These are phyloP conservation scores for Russula emetica DNA, from an alignment of 768 basidiomycete species.

Conservation along the genomic window DNA sequence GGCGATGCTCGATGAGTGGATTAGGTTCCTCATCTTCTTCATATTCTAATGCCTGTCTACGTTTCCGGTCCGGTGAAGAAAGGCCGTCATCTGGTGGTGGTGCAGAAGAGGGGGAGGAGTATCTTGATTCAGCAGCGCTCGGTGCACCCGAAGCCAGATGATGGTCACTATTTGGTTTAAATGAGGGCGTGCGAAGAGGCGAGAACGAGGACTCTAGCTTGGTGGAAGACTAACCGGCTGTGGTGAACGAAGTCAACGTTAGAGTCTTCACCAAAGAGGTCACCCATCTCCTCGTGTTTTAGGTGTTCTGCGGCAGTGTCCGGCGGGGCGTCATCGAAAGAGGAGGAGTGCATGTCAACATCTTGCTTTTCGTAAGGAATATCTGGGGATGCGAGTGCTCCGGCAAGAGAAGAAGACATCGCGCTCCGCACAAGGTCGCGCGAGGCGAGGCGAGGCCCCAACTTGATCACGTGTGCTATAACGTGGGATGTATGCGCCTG, in stretches of 20 bases:
- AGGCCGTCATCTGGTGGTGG: slow-evolving; percentile 52
- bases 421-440: background rate
- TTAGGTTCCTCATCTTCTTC: slow-evolving; percentile 69
- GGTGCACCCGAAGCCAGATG: slow-evolving; percentile 16
- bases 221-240: slow-evolving; percentile 42
- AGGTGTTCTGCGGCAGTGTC: slow-evolving; percentile 19
- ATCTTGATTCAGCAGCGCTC: slow-evolving; percentile 30
- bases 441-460: background rate
- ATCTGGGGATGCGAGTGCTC: slow-evolving; percentile 16
- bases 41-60: slow-evolving; percentile 71
- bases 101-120: slow-evolving; percentile 35
- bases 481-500: slow-evolving; percentile 8
- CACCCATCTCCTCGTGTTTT: slow-evolving; percentile 51
- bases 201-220: background rate
- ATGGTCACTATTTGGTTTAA: slow-evolving; percentile 10
- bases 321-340: background rate
- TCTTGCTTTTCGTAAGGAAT: background rate
- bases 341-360: slow-evolving; percentile 20
- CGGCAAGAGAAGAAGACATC: slow-evolving; percentile 19
- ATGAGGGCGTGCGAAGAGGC: slow-evolving; percentile 1
- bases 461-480: background rate
- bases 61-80: slow-evolving; percentile 53
- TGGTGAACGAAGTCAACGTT: slow-evolving; percentile 47
- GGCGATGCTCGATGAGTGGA: slow-evolving; percentile 48
- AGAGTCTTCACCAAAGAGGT: slow-evolving; percentile 75